Percentiles rank a stretch among this genome's conserved stretches.
Conservation (phyloP, 805 yeast species). For the Hanseniaspora nectarophila region DNA sequence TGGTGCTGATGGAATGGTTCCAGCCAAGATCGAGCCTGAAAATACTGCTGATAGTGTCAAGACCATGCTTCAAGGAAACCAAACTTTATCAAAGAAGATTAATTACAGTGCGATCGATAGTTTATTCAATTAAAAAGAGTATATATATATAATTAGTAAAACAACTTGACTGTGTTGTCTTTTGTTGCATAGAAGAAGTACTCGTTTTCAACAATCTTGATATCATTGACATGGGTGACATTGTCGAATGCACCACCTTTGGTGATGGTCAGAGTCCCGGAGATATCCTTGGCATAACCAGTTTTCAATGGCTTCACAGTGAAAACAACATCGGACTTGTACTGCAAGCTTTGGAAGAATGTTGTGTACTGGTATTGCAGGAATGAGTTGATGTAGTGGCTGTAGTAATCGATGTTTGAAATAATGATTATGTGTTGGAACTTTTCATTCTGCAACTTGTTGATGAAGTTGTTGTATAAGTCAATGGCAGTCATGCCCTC, state of each 20-base stretch:
- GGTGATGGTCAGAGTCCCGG: slow-evolving; percentile 55
- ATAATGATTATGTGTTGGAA: slow-evolving; percentile 23
- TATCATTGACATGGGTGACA: background rate
- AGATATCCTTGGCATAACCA: slow-evolving; percentile 71
- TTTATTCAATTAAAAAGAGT: slow-evolving; percentile 25
- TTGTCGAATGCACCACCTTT: slow-evolving; percentile 37
- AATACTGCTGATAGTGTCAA: slow-evolving; percentile 74
- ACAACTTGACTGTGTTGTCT: slow-evolving; percentile 28
- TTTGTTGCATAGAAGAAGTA: slow-evolving; percentile 48
- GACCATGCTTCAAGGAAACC: slow-evolving; percentile 53
- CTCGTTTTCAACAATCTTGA: slow-evolving; percentile 43
- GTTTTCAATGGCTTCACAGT: slow-evolving; percentile 57
- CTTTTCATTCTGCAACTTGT: slow-evolving; percentile 20
- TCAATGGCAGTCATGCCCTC: slow-evolving; percentile 23
- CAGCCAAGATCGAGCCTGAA: slow-evolving; percentile 29
- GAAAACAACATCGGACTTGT: slow-evolving; percentile 28
- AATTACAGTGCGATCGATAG: slow-evolving; percentile 72
- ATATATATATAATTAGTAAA: background rate
- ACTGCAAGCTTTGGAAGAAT: slow-evolving; percentile 19
- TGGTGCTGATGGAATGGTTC: background rate
- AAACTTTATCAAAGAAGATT: slow-evolving; percentile 74
- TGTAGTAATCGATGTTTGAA: slow-evolving; percentile 19
- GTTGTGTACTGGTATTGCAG: slow-evolving; percentile 17
- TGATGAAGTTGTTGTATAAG: slow-evolving; percentile 22
- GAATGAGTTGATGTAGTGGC: slow-evolving; percentile 18